Evolutionary conservation across 2,329 filamentous ascomycete species (phyloP).

Genomic region (Bipolaris sorokiniana): DNA sequence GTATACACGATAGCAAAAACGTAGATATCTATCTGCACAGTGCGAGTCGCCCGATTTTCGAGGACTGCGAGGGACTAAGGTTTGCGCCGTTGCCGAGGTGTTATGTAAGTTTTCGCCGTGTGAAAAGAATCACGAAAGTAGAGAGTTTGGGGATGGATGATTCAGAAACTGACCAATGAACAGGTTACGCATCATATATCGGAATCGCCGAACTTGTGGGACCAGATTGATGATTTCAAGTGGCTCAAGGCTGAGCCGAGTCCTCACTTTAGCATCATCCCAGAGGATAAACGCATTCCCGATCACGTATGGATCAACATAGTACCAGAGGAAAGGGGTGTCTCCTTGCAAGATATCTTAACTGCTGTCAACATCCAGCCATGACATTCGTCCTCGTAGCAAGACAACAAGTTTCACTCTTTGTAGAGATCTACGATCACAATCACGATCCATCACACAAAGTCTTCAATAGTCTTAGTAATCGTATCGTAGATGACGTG

Average conservation of each 20-base stretch:
- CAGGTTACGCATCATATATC: slow-evolving; percentile 32
- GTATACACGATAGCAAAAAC: slow-evolving; percentile 85
- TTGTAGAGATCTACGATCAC: too few species aligned
- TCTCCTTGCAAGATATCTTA: slow-evolving; percentile 26
- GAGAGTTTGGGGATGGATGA: too few species aligned
- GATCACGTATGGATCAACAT: slow-evolving; percentile 68
- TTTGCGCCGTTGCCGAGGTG: slow-evolving; percentile 76
- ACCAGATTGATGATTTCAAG: slow-evolving; percentile 95
- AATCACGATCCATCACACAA: background rate
- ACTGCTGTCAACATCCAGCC: slow-evolving; percentile 8
- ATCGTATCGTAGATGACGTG: slow-evolving; percentile 35
- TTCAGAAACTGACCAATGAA: background rate
- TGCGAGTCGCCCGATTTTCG: slow-evolving; percentile 87
- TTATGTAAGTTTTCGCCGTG: slow-evolving; percentile 63
- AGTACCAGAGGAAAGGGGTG: slow-evolving; percentile 50
- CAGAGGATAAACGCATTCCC: slow-evolving; percentile 63
- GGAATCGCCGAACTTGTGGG: slow-evolving; percentile 70
- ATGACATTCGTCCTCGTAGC: too few species aligned
- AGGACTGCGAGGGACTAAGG: slow-evolving; percentile 78
- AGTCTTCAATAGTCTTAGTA: slow-evolving; percentile 20
- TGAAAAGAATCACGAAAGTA: background rate
- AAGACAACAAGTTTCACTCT: background rate
- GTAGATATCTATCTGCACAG: slow-evolving; percentile 86
- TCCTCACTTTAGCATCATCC: slow-evolving; percentile 82
- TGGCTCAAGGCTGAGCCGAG: slow-evolving; percentile 88